Base-by-base conservation (phyloP, 768 basidiomycete species). In the Amanita thiersii region DNA sequence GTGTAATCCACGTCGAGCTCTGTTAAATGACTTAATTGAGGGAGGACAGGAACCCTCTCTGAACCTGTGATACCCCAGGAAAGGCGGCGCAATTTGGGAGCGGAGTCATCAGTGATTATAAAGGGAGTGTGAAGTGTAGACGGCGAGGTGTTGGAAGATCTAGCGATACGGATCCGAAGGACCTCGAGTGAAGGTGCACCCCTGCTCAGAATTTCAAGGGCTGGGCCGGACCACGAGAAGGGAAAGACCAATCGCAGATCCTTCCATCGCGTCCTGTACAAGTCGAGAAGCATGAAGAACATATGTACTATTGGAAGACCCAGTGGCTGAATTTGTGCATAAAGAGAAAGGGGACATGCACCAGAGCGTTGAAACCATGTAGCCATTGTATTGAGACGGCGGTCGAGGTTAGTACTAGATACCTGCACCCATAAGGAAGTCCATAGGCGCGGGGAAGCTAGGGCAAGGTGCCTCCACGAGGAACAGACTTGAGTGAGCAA, bases 401-500 rank as follows among this genome's bases (percentile, higher is more conserved):
- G 24, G 7, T 47, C 47, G 5, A 29, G 44, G 30, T 46, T 49
- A 21, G 41, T 37, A 17, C 50, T 44, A 10, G 14, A 18, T 2
- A 54, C 39, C 18, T 51, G 26, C 18, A 55, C 26, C 18, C 51
- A 47, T 3, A 57, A 38, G 2, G 54, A 52, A 28, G 17, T 43
- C 55, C 56, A 58, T 15, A 58, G 49, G 17, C 23, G 37, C 1
- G 55, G 55, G 4, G 50, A 48, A n/a, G 45, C 19, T 7, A 56
- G 30, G 2, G 49, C 51, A 1, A 52, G 47, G 15, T 34, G 37
- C 14, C 56, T 30, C 56, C 56, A 58, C 2, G 46, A 20, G 20
- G 47, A 45, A 40, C 49, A 58, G 20, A 58, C 40, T 31, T 56
- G 56, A 25, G 47, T 45, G 9, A 58, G 44, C 36, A 54, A 29